Base-by-base conservation (phyloP, 352 stramenopile species). In the Elongisporangium anandrum region DNA sequence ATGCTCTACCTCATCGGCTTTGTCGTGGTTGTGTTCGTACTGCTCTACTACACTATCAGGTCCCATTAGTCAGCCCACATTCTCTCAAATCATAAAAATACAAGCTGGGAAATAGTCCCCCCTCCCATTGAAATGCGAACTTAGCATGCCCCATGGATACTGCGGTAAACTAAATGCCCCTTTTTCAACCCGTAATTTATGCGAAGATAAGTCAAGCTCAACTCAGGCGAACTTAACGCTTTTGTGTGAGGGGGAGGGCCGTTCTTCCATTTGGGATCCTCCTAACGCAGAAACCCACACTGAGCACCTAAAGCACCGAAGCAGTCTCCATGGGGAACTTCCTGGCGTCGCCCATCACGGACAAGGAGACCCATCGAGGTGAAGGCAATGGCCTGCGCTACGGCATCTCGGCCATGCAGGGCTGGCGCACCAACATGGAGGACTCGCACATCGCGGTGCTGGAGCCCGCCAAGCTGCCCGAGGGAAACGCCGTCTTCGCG, bases 1-100 rank as follows among this genome's bases (percentile, higher is more conserved):
- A 95, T 95, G 86, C 79, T 92, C 59, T 92, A 94, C 58, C 72
- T 95, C 62, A 79, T 94, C 49, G 73, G 60, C 57, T 95, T 95
- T 55, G 86, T 95, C 24, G 80, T 95, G 16, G 60, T 95, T 52
- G 84, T 95, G 49, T 94, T 95, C 54, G 72, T 94, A 57, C 73
- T 95, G 60, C 74, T 95, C 29, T 95, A 94, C 69, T 90, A 85
- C 58, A 69, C 79, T 52, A 92, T 92, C 50, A 79, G 83, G 54
- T 88, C 75, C 15, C 66, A 88, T 52, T 88, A 88, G 65, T 74
- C 15, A 21, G 20, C n/a, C 6, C n/a, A 62, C 54, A 56, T 57
- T 48, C 23, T 48, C 45, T 58, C 50, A 64, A 56, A 4, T 20
- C 15, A 67, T 63, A 53, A 62, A n/a, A 60, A 49, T 65, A 54